A percentile compares a stretch with the other conserved stretches of the same genome.
These are phyloP conservation scores for Grosmannia clavigera DNA, from an alignment of 2,329 filamentous ascomycete genomes.

Conservation along the genomic window DNA sequence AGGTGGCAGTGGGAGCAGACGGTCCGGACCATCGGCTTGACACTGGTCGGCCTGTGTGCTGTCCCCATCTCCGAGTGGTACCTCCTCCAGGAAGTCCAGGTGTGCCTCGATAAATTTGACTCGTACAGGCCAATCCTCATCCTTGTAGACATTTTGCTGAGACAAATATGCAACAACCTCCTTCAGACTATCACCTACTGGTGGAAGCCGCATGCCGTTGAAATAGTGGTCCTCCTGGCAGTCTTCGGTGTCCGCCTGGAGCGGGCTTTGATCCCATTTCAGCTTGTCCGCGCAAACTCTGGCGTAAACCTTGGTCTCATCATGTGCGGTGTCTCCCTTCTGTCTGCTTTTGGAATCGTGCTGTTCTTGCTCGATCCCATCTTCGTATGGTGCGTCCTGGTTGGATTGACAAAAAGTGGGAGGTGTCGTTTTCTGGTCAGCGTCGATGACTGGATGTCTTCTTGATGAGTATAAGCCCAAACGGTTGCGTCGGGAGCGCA, in stretches of 20 bases:
- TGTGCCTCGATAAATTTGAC: slow-evolving; percentile 26
- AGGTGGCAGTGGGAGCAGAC: not conserved
- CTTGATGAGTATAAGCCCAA: not conserved
- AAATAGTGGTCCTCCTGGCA: slow-evolving; percentile 4
- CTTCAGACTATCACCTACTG: slow-evolving; percentile 19
- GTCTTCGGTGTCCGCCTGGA: slow-evolving; percentile 1
- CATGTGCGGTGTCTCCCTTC: not conserved
- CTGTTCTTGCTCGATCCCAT: not conserved
- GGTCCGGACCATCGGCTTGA: not conserved
- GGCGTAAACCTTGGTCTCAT: not conserved
- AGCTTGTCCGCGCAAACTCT: not conserved
- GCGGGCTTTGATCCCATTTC: not conserved
- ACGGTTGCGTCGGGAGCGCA: not conserved
- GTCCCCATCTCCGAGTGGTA: not conserved
- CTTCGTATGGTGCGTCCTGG: not conserved
- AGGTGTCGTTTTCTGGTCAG: not conserved
- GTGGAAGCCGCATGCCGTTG: slow-evolving; percentile 17
- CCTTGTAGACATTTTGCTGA: slow-evolving; percentile 33
- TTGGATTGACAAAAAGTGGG: too few species aligned
- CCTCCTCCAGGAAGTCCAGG: slow-evolving; percentile 21
- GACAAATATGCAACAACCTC: slow-evolving; percentile 31
- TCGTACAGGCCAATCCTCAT: slow-evolving; percentile 25
- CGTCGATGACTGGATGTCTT: not conserved
- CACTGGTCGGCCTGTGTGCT: not conserved
- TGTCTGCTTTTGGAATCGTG: not conserved